Evolutionary conservation across 495 filamentous ascomycete species (phyloP).

Genomic region (Lophium mytilinum): DNA sequence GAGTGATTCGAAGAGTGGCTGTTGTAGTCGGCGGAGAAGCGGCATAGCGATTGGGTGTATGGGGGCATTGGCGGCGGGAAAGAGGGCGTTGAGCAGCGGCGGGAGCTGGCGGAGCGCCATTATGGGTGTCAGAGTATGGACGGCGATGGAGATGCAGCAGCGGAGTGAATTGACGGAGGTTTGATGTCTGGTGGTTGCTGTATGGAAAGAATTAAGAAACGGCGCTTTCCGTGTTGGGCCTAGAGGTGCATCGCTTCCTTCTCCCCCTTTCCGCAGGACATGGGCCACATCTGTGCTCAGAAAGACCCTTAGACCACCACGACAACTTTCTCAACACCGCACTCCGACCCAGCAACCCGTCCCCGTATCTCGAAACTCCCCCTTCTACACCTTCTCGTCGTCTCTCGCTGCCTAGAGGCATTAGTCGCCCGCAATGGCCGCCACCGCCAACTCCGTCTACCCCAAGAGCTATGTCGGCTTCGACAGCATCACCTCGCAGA

Average conservation of each 20-base stretch:
- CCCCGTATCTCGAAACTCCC: not conserved
- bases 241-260: constrained; percentile 22
- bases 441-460: constrained; percentile 56
- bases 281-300: not conserved
- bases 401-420: constrained; percentile 2
- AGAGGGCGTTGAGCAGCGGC: constrained; percentile 28
- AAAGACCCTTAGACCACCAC: constrained; percentile 11
- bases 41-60: constrained; percentile 26
- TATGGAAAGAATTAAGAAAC: constrained; percentile 5
- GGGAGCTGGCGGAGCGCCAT: constrained; percentile 28
- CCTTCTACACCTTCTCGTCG: not conserved
- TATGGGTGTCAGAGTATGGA: constrained; percentile 4
- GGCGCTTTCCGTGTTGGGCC: not conserved
- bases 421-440: constrained; percentile 37
- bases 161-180: not conserved
- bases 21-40: constrained; percentile 22
- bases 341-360: constrained; percentile 2
- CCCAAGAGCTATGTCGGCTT: constrained; percentile 98
- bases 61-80: constrained; percentile 29
- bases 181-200: constrained; percentile 2
- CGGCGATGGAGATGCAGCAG: not conserved
- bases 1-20: constrained; percentile 23
- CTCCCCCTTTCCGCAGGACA: constrained; percentile 24
- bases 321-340: constrained; percentile 4
- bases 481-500: constrained; percentile 97